Evolutionary conservation across 164 flowering plant species (phyloP), one percentile per base, ranked within the genome.

Genomic region (Amborella trichopoda): DNA sequence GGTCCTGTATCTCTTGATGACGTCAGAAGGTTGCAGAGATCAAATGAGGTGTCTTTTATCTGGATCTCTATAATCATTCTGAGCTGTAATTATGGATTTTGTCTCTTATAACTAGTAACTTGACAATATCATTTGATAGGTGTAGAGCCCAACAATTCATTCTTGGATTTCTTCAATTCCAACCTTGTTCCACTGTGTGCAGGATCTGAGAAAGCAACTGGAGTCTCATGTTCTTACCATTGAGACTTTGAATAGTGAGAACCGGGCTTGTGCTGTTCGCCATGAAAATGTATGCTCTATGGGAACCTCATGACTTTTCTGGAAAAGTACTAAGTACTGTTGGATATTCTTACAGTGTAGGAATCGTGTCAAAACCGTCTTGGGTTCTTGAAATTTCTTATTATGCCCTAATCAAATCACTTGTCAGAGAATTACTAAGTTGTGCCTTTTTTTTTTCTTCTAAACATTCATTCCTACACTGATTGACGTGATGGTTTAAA

Each of bases 1-100:
- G 99, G 99, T 55, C 99, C 99, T 34, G 61, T 91, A 45, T 84
- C 90, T 46, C 94, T 91, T 45, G 95, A 87, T 74, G 99, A 91
- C 74, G 87, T 91, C 57, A 72, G 90, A 50, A 84, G 85, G 47
- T 89, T 91, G 64, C 96, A 87, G 52, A 69, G 84, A 44, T 91
- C 99, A 52, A 91, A 91, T 50, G 71, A 55, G 94, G 99, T 91
- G 78, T 57, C 13, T 45, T 52, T 25, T 13, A 12, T 25, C 34
- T 32, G 27, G 22, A 14, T 25, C 21, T 26, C 11, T 45, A n/a
- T 21, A 25, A 3, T 6, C 24, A 18, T 32, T 49, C 13, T 5
- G 21, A 25, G 33, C 38, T 34, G 49, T 13, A 19, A 23, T 17
- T 42, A 27, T 23, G 32, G 37, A 34, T n/a, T 39, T 28, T 4